These are phyloP conservation scores for Pleurotus giganteus DNA, from an alignment of 768 basidiomycete species.

Conservation along the genomic window DNA sequence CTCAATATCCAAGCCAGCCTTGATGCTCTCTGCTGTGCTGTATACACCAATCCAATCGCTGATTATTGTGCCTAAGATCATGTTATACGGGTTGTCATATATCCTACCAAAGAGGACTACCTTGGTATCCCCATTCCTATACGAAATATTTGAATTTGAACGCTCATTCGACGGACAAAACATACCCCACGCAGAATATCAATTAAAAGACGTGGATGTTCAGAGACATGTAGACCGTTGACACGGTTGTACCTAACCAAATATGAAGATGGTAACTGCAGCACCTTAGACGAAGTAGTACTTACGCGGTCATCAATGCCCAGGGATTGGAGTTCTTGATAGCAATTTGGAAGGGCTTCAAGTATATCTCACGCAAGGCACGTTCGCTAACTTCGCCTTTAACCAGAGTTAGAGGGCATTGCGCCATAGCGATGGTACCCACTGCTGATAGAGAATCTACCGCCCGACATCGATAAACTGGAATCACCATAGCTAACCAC, in stretches of 20 bases:
- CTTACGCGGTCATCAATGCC: conserved; percentile 60
- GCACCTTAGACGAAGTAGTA: neutral
- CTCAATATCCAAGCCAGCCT: conserved; percentile 64
- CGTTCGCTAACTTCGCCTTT: conserved; percentile 48
- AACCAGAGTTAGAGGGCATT: neutral
- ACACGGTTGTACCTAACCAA: conserved; percentile 40
- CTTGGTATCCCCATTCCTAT: conserved; percentile 64
- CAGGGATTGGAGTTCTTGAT: conserved; percentile 52
- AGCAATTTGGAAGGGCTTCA: conserved; percentile 62
- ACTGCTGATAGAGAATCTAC: conserved; percentile 48
- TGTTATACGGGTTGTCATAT: neutral
- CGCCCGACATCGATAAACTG: neutral
- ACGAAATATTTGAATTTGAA: neutral
- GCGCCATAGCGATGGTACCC: conserved; percentile 11
- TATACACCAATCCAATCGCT: conserved; percentile 58
- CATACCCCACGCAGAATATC: conserved; percentile 49
- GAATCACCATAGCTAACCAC: neutral
- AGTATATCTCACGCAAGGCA: conserved; percentile 65
- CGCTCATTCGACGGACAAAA: neutral
- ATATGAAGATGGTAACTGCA: neutral
- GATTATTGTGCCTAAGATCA: conserved; percentile 45
- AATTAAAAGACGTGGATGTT: conserved; percentile 46
- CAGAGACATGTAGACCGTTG: conserved; percentile 59
- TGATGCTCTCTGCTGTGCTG: conserved; percentile 47
- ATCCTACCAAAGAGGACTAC: conserved; percentile 11